Evolutionary conservation across 805 yeast species (phyloP).

Genomic region (Teunomyces kruisii): DNA sequence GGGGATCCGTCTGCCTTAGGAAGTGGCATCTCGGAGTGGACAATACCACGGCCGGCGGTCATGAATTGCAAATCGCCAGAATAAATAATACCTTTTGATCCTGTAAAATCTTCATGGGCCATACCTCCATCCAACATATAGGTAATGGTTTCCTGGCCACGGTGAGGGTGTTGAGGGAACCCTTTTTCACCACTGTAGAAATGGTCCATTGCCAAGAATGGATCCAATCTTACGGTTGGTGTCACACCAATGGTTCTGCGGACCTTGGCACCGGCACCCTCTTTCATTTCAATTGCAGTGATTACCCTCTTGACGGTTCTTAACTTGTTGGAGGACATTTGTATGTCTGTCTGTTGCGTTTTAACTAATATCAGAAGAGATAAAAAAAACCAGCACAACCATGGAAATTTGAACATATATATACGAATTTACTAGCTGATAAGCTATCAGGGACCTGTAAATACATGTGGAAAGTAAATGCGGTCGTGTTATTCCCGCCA

Average conservation of each 20-base stretch:
- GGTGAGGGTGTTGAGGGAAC: conserved; percentile 82
- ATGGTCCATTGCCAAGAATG: conserved; percentile 81
- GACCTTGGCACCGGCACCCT: conserved; percentile 87
- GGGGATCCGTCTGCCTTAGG: conserved; percentile 44
- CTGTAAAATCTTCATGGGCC: conserved; percentile 87
- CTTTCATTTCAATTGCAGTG: conserved; percentile 66
- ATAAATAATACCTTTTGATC: conserved; percentile 70
- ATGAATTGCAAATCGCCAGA: conserved; percentile 89
- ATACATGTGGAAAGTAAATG: too few relatives aligned
- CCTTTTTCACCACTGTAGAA: conserved; percentile 71
- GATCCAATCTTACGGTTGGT: conserved; percentile 70
- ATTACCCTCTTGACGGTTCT: conserved; percentile 35
- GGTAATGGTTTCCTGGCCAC: conserved; percentile 82
- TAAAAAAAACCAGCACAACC: background rate
- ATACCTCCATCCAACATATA: conserved; percentile 62
- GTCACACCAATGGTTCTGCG: conserved; percentile 76
- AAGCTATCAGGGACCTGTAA: background rate
- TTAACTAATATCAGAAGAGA: background rate
- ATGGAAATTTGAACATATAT: conserved; percentile 1
- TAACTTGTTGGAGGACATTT: conserved; percentile 3
- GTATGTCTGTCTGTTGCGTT: background rate
- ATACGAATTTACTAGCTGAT: too few relatives aligned
- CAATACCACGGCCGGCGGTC: conserved; percentile 90
- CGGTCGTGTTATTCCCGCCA: too few relatives aligned
- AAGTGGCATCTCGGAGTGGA: conserved; percentile 85